These are phyloP conservation scores for Arthroderma sp. DNA, from an alignment of 2,329 filamentous ascomycete genomes.

Conservation along the genomic window DNA sequence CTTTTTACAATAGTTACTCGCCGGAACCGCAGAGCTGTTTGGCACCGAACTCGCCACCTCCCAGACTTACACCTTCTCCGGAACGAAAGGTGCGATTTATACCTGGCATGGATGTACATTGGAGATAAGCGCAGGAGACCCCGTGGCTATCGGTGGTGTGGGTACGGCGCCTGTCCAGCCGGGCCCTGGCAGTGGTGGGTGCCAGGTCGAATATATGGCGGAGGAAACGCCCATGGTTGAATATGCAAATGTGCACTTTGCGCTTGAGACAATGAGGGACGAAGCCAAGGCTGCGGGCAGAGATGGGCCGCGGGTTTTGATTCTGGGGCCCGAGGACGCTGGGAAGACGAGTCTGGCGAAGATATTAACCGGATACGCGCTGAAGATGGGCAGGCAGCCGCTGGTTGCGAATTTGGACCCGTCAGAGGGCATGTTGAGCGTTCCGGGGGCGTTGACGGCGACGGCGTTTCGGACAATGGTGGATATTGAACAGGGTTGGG, in stretches of 20 bases:
- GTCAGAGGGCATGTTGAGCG: slow-evolving; percentile 60
- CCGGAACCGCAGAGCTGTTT: slow-evolving; percentile 82
- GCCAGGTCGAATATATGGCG: slow-evolving; percentile 53
- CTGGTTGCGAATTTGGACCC: slow-evolving; percentile 77
- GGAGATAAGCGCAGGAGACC: slow-evolving; percentile 54
- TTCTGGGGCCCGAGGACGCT: slow-evolving; percentile 62
- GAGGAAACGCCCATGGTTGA: slow-evolving; percentile 71
- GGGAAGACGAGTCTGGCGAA: slow-evolving; percentile 77
- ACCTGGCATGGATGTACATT: slow-evolving; percentile 85
- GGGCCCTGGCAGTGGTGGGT: slow-evolving; percentile 43
- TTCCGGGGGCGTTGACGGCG: slow-evolving; percentile 72
- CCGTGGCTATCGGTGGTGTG: slow-evolving; percentile 21
- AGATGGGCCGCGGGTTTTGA: slow-evolving; percentile 66
- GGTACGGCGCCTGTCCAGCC: slow-evolving; percentile 9
- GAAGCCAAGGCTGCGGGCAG: slow-evolving; percentile 38
- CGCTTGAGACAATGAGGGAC: slow-evolving; percentile 60
- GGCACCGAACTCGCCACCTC: slow-evolving; percentile 81
- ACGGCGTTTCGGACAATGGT: slow-evolving; percentile 78
- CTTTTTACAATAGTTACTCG: slow-evolving; percentile 47
- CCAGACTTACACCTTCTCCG: slow-evolving; percentile 66
- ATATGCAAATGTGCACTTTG: slow-evolving; percentile 77
- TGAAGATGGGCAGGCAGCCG: slow-evolving; percentile 59
- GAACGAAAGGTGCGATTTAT: slow-evolving; percentile 74
- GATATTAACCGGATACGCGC: slow-evolving; percentile 66
- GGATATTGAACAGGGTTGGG: slow-evolving; percentile 81